Evolutionary conservation across 345 rosid genomes (phyloP), one percentile per base, ranked within the genome.

Genomic region (Eucalyptus fibrosa): DNA sequence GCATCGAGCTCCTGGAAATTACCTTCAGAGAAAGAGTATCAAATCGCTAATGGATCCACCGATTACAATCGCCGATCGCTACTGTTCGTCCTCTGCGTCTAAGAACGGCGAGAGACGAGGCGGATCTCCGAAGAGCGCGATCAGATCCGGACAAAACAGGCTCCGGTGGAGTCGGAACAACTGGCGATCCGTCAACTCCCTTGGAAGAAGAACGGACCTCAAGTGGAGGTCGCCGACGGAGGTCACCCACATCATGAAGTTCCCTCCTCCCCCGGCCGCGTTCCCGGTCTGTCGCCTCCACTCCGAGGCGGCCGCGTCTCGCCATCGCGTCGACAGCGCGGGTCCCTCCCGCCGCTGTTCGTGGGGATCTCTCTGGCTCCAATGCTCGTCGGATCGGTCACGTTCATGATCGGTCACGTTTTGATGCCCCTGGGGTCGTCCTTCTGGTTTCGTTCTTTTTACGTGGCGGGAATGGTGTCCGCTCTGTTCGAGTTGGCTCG

Each of bases 381-480:
- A 51, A 18, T 3, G 23, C 55, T 18, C 55, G 9, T 51, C 23
- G 9, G 55, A 51, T 51, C 23, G 4, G 55, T 51, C 55, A 3
- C 55, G 4, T 51, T 51, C 1, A 0, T 18, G 55, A 51, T 51
- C 55, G 9, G 23, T 23, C 55, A 17, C 55, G 55, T 51, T 51
- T 51, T 51, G 9, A 51, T 18, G 89, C 11, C 91, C 90, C 19
- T 0, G n/a, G 82, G 91, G 49, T 88, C 47, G 32, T 87, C 56
- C 89, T 80, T 28, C 82, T 86, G 34, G 91, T 80, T 87, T 45
- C 47, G 45, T 14, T 65, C 86, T 9, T 89, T 50, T 88, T 42
- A 81, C 85, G 19, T 86, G 30, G 86, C 88, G 49, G 88, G 86
- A 23, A 47, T 88, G 49, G 62, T 65, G 49, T 89, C 91, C 67